Evolutionary conservation across 2,329 filamentous ascomycete genomes (phyloP).

Genomic region (Berkeleyomyces rouxiae): DNA sequence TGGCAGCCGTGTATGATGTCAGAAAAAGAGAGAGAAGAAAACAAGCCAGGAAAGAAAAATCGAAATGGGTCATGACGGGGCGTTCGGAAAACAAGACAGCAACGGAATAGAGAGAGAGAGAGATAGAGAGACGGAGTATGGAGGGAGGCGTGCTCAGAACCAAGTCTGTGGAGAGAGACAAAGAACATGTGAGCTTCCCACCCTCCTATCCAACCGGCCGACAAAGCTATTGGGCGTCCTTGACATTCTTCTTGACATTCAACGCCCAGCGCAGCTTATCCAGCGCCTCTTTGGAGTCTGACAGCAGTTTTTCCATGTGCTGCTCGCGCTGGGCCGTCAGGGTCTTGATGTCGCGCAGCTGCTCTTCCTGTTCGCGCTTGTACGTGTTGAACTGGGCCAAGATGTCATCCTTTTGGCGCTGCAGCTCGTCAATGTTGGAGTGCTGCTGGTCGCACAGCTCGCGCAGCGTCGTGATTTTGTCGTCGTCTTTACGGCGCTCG

Average conservation of each 20-base stretch:
- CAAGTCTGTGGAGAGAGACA: background rate
- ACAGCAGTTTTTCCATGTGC: constrained; percentile 42
- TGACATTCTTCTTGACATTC: constrained; percentile 45
- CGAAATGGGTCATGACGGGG: constrained; percentile 1
- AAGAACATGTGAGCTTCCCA: background rate
- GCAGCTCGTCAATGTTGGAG: constrained; percentile 44
- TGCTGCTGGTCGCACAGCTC: constrained; percentile 60
- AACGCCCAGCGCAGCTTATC: constrained; percentile 59
- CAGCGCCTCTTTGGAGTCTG: constrained; percentile 42
- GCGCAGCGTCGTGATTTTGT: constrained; percentile 45
- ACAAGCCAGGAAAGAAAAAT: constrained; percentile 10
- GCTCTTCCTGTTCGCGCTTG: constrained; percentile 45
- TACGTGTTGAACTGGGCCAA: constrained; percentile 44
- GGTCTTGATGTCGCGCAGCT: constrained; percentile 41
- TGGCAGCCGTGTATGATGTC: background rate
- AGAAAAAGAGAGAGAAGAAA: constrained; percentile 14
- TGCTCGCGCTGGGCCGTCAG: constrained; percentile 40
- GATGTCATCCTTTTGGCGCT: constrained; percentile 46
- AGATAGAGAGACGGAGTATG: background rate
- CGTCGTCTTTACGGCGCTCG: constrained; percentile 42
- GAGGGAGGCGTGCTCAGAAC: background rate
- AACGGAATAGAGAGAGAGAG: background rate
- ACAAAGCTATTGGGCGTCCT: constrained; percentile 31
- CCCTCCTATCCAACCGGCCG: background rate
- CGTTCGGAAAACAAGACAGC: background rate